These are phyloP conservation scores for Suillus cothurnatus DNA, from an alignment of 768 basidiomycete species.

Conservation along the genomic window DNA sequence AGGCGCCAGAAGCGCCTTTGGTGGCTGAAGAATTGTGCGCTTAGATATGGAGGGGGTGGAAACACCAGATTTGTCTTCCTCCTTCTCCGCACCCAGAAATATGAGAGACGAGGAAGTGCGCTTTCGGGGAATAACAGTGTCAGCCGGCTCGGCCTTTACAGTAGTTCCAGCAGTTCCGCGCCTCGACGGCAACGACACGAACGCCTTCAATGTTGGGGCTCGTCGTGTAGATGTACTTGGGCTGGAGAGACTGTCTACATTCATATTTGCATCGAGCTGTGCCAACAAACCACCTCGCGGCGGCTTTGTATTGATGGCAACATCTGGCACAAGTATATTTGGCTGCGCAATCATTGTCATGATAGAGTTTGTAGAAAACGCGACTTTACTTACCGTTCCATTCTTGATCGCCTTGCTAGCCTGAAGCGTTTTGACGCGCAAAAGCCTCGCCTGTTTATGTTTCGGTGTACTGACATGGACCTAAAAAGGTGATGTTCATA, in stretches of 20 bases:
- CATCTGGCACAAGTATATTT: conserved; percentile 3
- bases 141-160: conserved; percentile 34
- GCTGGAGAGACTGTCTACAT: too few relatives aligned
- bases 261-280: conserved; percentile 11
- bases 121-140: conserved; percentile 39
- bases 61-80: conserved; percentile 1
- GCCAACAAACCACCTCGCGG: conserved; percentile 4
- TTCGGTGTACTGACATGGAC: conserved; percentile 20
- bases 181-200: neutral
- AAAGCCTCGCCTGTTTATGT: conserved; percentile 26
- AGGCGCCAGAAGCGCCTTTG: conserved; percentile 29
- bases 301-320: neutral
- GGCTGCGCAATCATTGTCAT: conserved; percentile 6
- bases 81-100: conserved; percentile 11
- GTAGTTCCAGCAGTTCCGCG: conserved; percentile 8
- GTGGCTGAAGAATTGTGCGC: conserved; percentile 28
- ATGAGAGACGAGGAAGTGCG: conserved; percentile 36
- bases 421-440: conserved; percentile 23
- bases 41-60: conserved; percentile 11
- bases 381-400: neutral
- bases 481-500: neutral
- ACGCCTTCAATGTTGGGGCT: neutral
- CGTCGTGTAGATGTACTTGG: neutral
- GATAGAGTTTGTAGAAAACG: neutral
- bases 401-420: conserved; percentile 9